Conservation (phyloP, 2,329 filamentous ascomycete genomes). For the Fusarium mundagurra region DNA sequence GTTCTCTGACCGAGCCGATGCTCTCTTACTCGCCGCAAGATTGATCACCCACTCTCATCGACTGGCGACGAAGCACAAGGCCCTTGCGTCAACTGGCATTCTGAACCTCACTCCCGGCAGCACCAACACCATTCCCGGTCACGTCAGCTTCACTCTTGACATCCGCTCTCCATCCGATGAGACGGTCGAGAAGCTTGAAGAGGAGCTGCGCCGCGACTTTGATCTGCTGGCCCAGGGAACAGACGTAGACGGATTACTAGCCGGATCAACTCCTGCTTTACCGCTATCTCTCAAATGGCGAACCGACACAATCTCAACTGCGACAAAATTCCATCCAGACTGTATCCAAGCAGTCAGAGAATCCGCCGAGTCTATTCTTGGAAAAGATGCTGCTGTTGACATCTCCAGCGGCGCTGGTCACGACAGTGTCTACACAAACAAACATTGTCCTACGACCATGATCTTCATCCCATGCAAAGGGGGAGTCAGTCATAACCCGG, state of each 20-base stretch:
- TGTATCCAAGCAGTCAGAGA: conserved; percentile 72
- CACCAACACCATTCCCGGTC: conserved; percentile 75
- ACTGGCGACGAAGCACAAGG: conserved; percentile 37
- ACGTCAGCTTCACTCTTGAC: conserved; percentile 72
- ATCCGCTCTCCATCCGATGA: conserved; percentile 66
- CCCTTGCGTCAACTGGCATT: conserved; percentile 45
- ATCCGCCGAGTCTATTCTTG: conserved; percentile 57
- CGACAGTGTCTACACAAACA: conserved; percentile 47
- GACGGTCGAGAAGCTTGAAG: conserved; percentile 62
- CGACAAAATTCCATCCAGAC: conserved; percentile 70
- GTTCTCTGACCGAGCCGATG: conserved; percentile 45
- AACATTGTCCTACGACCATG: conserved; percentile 46
- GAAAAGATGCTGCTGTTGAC: conserved; percentile 40
- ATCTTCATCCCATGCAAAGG: conserved; percentile 47
- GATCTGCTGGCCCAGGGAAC: conserved; percentile 59
- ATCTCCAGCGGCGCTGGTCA: conserved; percentile 50
- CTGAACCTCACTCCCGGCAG: conserved; percentile 60
- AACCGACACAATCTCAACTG: conserved; percentile 67
- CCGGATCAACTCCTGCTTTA: conserved; percentile 49
- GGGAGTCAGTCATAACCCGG: conserved; percentile 46
- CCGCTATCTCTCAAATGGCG: conserved; percentile 65
- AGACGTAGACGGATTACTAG: conserved; percentile 51
- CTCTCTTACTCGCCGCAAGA: conserved; percentile 43
- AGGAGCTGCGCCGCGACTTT: conserved; percentile 51
- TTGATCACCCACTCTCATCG: conserved; percentile 44